Conservation (phyloP, 169 alveolate species). For the Eimeria sp. region DNA sequence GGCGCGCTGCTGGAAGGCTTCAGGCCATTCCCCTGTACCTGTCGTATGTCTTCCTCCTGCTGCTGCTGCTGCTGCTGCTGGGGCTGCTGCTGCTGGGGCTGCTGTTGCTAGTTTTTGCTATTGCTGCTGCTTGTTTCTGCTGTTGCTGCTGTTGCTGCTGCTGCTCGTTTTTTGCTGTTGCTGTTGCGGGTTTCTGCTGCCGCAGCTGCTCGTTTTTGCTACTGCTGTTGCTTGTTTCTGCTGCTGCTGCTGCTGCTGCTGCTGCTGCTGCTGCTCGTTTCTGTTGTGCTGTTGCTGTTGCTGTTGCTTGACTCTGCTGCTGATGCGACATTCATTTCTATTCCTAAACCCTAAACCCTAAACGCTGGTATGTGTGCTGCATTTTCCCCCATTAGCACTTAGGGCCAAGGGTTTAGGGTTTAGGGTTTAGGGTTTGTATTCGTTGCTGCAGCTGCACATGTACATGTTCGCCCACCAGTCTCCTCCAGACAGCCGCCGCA, state of each 20-base stretch:
- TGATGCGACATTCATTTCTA: no score
- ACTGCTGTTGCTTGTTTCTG: neutral
- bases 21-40: slow-evolving; percentile 55
- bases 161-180: no score
- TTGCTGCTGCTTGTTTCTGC: neutral
- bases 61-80: slow-evolving; percentile 2
- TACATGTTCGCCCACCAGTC: slow-evolving; percentile 57
- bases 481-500: neutral
- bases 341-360: no score
- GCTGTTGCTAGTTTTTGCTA: no score
- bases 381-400: neutral
- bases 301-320: no score
- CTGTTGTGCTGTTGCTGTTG: no score
- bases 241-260: no score
- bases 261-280: no score
- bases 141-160: neutral
- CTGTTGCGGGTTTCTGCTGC: no score
- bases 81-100: neutral
- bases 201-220: neutral
- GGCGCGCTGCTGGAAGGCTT: slow-evolving; percentile 65
- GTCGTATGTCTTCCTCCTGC: neutral
- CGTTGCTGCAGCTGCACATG: slow-evolving; percentile 56
- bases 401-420: neutral
- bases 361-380: no score
- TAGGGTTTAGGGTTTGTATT: neutral